These are phyloP conservation scores for Triangularia setosa DNA, from an alignment of 2,329 filamentous ascomycete species.

Conservation along the genomic window DNA sequence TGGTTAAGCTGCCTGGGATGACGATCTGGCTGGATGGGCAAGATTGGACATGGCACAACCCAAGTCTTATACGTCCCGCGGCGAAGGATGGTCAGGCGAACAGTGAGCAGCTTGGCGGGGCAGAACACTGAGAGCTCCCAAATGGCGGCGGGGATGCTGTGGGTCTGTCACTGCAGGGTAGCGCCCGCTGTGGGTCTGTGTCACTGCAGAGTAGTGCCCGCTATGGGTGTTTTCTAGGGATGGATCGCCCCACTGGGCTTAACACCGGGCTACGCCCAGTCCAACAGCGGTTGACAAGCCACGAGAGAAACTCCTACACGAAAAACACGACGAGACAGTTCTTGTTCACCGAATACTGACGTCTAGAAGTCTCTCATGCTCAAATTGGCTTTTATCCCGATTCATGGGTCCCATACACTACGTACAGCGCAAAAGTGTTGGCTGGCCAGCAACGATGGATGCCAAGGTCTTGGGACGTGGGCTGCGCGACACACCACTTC, in stretches of 20 bases:
- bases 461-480: background rate
- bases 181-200: background rate
- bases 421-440: background rate
- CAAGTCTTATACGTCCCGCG: background rate
- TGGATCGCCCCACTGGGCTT: background rate
- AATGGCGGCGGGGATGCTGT: background rate
- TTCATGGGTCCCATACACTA: background rate
- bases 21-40: background rate
- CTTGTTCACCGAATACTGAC: background rate
- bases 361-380: background rate
- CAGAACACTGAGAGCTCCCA: background rate
- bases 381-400: background rate
- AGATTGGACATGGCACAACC: background rate
- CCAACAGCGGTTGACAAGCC: background rate
- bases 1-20: background rate
- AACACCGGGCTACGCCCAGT: background rate
- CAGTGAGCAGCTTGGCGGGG: slow-evolving; percentile 2
- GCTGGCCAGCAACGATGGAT: background rate
- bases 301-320: background rate
- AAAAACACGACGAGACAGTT: background rate
- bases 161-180: background rate
- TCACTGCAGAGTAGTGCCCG: background rate
- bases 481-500: background rate
- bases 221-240: background rate
- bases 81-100: background rate